Evolutionary conservation across 1,284 basidiomycete species (phyloP).

Genomic region (Boletus sp.): DNA sequence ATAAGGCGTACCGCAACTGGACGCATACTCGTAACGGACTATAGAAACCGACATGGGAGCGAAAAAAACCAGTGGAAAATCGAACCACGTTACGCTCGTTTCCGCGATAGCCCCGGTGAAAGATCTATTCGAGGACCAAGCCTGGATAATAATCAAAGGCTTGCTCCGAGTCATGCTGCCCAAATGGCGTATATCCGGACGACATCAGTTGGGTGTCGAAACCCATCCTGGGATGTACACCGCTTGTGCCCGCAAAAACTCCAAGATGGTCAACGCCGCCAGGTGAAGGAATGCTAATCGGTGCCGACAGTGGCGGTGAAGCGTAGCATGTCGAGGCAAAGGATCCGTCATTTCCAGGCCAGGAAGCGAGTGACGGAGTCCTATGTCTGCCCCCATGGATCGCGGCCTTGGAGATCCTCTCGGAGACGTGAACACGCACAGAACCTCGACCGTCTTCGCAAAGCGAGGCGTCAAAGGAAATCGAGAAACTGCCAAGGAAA

Average conservation of each 20-base stretch:
- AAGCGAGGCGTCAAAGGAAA: conserved; percentile 64
- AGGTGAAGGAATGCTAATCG: conserved; percentile 20
- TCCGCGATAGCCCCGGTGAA: conserved; percentile 56
- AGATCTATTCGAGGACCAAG: conserved; percentile 32
- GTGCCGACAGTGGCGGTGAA: conserved; percentile 29
- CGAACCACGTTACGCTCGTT: conserved; percentile 39
- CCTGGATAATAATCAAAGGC: conserved; percentile 42
- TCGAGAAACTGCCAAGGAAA: conserved; percentile 55
- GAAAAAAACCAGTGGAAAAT: background rate
- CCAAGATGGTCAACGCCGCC: conserved; percentile 25
- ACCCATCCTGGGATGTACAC: conserved; percentile 20
- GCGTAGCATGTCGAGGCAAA: conserved; percentile 29
- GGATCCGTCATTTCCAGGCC: conserved; percentile 24
- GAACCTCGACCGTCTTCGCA: conserved; percentile 67
- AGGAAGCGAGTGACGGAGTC: conserved; percentile 30
- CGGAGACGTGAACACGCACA: conserved; percentile 62
- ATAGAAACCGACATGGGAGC: conserved; percentile 2
- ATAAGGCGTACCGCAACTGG: conserved; percentile 15
- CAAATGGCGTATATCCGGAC: conserved; percentile 25
- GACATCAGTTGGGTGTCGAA: conserved; percentile 26
- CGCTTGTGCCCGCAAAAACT: conserved; percentile 19
- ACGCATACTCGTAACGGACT: conserved; percentile 14
- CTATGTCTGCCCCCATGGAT: conserved; percentile 28
- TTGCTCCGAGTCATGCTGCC: conserved; percentile 32
- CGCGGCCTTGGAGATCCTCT: conserved; percentile 37